Percentiles rank a stretch among this genome's conserved stretches.
These are phyloP conservation scores for Ceratocystiopsis brevicomis DNA, from an alignment of 2,329 filamentous ascomycete genomes.

Conservation along the genomic window DNA sequence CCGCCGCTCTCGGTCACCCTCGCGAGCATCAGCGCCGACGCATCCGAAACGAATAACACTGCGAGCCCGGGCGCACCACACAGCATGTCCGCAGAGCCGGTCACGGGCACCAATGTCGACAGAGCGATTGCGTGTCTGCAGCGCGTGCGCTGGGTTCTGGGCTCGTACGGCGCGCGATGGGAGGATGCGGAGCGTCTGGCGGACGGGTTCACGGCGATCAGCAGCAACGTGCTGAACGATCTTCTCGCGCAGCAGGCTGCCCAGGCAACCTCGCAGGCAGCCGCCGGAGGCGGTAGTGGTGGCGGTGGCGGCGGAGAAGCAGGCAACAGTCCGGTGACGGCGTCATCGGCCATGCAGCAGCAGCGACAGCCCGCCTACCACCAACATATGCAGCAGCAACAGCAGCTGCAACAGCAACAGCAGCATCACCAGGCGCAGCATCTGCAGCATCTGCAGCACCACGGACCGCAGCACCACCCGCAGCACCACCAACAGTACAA, in stretches of 20 bases:
- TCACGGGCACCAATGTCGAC: constrained; percentile 28
- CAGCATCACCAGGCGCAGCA: constrained; percentile 15
- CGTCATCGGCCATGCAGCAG: neutral
- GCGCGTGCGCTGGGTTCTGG: constrained; percentile 32
- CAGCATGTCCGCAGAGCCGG: neutral
- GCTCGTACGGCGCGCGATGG: constrained; percentile 40
- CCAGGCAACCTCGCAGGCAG: constrained; percentile 10
- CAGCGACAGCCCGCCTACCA: neutral
- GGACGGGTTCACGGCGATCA: constrained; percentile 32
- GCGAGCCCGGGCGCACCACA: constrained; percentile 10
- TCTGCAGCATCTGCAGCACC: constrained; percentile 10
- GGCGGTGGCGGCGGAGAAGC: too few species aligned
- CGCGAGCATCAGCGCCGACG: neutral
- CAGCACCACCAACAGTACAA: constrained; percentile 11
- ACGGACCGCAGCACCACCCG: neutral
- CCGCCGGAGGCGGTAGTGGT: neutral
- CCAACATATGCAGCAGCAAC: constrained; percentile 15
- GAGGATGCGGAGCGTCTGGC: constrained; percentile 34
- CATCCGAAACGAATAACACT: neutral
- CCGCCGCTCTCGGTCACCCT: too few species aligned
- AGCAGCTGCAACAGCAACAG: constrained; percentile 16
- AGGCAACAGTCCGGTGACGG: neutral
- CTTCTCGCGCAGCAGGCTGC: constrained; percentile 22
- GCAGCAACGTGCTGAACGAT: constrained; percentile 23
- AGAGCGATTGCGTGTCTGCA: constrained; percentile 37